Evolutionary conservation across 345 rosid genomes (phyloP).

Genomic region (Cardamine resedifolia): DNA sequence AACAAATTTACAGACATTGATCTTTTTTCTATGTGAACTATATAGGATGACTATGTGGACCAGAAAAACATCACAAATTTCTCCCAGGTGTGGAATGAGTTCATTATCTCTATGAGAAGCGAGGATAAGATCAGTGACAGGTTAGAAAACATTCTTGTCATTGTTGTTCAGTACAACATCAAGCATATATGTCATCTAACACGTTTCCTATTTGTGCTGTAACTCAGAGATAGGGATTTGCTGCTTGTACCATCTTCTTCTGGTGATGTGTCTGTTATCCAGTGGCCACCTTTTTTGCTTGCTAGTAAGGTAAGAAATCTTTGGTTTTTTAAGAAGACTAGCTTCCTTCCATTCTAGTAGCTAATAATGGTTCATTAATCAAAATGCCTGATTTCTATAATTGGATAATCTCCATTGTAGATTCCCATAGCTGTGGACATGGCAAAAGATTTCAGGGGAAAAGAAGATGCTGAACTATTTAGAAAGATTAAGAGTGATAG

Average conservation of each 20-base stretch:
- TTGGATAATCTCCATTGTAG: slow-evolving; percentile 35
- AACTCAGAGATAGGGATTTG: slow-evolving; percentile 78
- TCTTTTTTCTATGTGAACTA: slow-evolving; percentile 23
- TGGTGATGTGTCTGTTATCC: slow-evolving; percentile 62
- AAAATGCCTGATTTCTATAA: neutral
- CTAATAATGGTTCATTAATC: slow-evolving; percentile 2
- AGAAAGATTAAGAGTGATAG: slow-evolving; percentile 66
- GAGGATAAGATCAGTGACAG: slow-evolving; percentile 89
- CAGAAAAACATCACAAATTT: slow-evolving; percentile 61
- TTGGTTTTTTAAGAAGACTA: slow-evolving; percentile 2
- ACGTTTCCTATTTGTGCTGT: slow-evolving; percentile 26
- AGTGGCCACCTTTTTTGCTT: slow-evolving; percentile 97
- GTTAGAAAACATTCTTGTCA: slow-evolving; percentile 39
- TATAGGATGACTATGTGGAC: slow-evolving; percentile 53
- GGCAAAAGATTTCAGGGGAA: slow-evolving; percentile 89
- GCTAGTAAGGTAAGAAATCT: slow-evolving; percentile 84
- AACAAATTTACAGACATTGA: slow-evolving; percentile 18
- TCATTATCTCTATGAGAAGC: slow-evolving; percentile 73
- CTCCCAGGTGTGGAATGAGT: slow-evolving; percentile 87
- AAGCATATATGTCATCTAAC: slow-evolving; percentile 39
- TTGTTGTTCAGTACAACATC: slow-evolving; percentile 8
- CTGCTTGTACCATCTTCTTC: slow-evolving; percentile 86
- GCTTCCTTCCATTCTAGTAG: slow-evolving; percentile 17
- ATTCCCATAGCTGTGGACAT: slow-evolving; percentile 95
- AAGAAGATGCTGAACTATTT: slow-evolving; percentile 67